These are phyloP conservation scores for Calonectria fujianensis DNA, from an alignment of 2,329 filamentous ascomycete genomes.

Conservation along the genomic window DNA sequence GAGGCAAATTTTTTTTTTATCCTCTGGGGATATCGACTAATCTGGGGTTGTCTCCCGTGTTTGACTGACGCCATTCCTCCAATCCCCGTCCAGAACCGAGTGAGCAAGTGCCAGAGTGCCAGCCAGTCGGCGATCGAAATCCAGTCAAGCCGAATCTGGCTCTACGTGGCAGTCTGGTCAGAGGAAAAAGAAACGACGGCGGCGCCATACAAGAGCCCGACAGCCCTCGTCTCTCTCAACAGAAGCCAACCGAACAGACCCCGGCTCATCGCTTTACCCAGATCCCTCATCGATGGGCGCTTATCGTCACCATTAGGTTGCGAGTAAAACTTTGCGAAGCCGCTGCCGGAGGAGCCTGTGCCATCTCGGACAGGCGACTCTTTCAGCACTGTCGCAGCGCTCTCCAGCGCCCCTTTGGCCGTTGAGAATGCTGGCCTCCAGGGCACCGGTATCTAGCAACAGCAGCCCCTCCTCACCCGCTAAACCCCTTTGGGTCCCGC, in stretches of 20 bases:
- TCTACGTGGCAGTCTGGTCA: slow-evolving; percentile 9
- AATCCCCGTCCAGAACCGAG: slow-evolving; percentile 13
- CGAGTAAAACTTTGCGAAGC: slow-evolving; percentile 1
- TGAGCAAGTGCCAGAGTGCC: slow-evolving; percentile 4
- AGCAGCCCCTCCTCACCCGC: slow-evolving; percentile 39
- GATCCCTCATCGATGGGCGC: not conserved
- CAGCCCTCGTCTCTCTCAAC: slow-evolving; percentile 13
- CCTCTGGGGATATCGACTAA: slow-evolving; percentile 25
- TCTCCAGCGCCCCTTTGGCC: slow-evolving; percentile 27
- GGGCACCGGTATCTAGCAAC: slow-evolving; percentile 43
- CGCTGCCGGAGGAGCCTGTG: slow-evolving; percentile 14
- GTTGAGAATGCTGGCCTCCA: slow-evolving; percentile 52
- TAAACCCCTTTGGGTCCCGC: slow-evolving; percentile 37
- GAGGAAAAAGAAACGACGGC: slow-evolving; percentile 3
- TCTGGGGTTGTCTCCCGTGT: slow-evolving; percentile 12
- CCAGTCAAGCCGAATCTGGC: slow-evolving; percentile 19
- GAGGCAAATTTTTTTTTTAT: not conserved
- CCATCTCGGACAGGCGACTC: slow-evolving; percentile 17
- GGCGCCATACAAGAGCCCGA: slow-evolving; percentile 14
- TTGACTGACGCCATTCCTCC: slow-evolving; percentile 25
- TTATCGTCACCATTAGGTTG: not conserved
- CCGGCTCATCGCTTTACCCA: not conserved
- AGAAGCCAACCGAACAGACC: not conserved
- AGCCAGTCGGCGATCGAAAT: slow-evolving; percentile 28
- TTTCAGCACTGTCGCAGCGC: slow-evolving; percentile 23